Evolutionary conservation across 257 asterid genomes (phyloP), one percentile per base, ranked within the genome.

Genomic region (Cruciata laevipes): DNA sequence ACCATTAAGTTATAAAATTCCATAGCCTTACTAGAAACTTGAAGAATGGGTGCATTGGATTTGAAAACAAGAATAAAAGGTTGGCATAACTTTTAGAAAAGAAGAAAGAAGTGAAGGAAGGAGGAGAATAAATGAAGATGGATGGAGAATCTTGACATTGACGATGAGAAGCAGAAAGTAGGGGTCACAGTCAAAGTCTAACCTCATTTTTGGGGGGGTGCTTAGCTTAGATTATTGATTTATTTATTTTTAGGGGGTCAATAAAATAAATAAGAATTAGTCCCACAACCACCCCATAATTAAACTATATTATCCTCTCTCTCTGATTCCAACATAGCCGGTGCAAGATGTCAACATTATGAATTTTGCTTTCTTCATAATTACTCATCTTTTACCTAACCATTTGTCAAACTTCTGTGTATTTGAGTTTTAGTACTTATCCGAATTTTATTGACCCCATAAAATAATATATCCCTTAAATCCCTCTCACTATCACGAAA

Each of bases 121-220:
- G 25, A 61, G 9, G 61, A 49, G 61, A 66, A 66, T 27, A 12
- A 57, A 9, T 57, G 17, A 5, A 25, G 38, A 42, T 49, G 42
- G 27, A 14, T 44, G 27, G 59, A 14, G 62, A 66, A 51, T 31
- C 51, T 66, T 51, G 70, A 66, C 61, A 66, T 66, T 16, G 61
- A 51, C 44, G 49, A 66, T 66, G 70, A 18, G 49, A 49, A 51
- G 32, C 32, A 66, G 70, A 66, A 47, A 47, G 5, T 14, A 25
- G 20, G 37, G 40, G 49, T 66, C 62, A 47, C 16, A 16, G 55
- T 47, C 53, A 20, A 47, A 47, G 55, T 47, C 55, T 47, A 47
- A 47, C 55, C 55, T 20, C 42, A 8, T 20, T 23, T 5, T 55
- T 27, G 18, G 53, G 23, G 17, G n/a, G n/a, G n/a, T 27, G 37